Percentiles rank a stretch among this genome's conserved stretches.
Conservation (phyloP, 371 early-diverging fungal species). For the Polyrhizophydium stewartii region DNA sequence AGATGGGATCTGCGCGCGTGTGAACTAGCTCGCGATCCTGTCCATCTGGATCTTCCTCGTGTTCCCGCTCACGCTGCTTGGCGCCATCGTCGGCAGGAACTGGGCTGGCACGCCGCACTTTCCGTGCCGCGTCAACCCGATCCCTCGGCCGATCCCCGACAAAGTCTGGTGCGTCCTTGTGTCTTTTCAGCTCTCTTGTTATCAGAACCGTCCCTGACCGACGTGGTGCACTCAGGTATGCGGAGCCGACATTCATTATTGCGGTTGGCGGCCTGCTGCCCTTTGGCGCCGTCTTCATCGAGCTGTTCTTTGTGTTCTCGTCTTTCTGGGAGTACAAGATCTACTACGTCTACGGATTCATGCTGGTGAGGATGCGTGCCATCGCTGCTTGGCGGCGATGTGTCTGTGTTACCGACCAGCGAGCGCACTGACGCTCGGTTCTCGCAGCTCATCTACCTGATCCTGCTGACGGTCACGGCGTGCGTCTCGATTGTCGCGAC, state of each 20-base stretch:
- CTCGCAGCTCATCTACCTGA: constrained; percentile 57
- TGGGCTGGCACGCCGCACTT: constrained; percentile 63
- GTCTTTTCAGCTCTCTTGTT: not conserved
- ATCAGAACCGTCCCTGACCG: too few species aligned
- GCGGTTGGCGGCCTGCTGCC: constrained; percentile 73
- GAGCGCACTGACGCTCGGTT: too few species aligned
- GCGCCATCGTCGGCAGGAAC: constrained; percentile 70
- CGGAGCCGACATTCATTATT: constrained; percentile 60
- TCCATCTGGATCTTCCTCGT: constrained; percentile 73
- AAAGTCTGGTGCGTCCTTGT: constrained; percentile 43
- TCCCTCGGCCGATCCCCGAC: constrained; percentile 75
- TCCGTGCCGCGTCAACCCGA: constrained; percentile 78
- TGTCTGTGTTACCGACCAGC: too few species aligned
- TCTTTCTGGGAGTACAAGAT: constrained; percentile 82
- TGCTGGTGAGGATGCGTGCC: constrained; percentile 39
- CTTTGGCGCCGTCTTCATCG: constrained; percentile 81
- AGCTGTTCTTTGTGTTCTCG: constrained; percentile 81
- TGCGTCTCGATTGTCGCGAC: constrained; percentile 76
- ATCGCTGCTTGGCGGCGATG: not conserved
- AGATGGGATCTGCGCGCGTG: not conserved
- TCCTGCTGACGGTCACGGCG: constrained; percentile 67
- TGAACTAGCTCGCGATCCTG: constrained; percentile 53
- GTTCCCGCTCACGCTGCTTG: constrained; percentile 73
- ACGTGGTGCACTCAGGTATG: constrained; percentile 39
- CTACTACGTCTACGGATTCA: constrained; percentile 83